Percentiles rank a stretch among this genome's conserved stretches.
phyloP scores from a whole-genome alignment of 371 early-diverging fungal genomes.

The Dichotomocladium elegans region DNA sequence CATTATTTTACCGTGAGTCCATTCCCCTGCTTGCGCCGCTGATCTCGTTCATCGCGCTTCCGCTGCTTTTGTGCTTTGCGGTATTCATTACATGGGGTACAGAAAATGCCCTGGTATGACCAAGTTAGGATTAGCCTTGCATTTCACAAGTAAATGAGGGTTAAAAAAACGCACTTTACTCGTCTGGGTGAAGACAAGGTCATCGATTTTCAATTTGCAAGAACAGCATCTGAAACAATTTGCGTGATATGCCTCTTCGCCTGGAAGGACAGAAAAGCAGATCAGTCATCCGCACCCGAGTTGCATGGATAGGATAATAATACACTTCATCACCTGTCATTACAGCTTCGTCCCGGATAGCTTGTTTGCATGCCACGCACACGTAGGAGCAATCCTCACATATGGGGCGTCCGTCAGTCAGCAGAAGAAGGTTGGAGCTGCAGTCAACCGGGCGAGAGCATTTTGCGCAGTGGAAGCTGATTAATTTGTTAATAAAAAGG shows the following conservation, averaged over 20 bases:
- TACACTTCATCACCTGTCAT: constrained; percentile 65
- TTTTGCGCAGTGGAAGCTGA: constrained; percentile 76
- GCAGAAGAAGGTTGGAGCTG: constrained; percentile 69
- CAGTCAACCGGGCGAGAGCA: constrained; percentile 69
- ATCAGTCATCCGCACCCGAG: too few relatives aligned
- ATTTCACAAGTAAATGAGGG: too few relatives aligned
- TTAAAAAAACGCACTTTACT: constrained; percentile 47
- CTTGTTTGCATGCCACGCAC: constrained; percentile 73
- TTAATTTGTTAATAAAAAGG: too few relatives aligned
- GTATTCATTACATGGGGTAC: constrained; percentile 42
- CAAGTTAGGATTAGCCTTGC: too few relatives aligned
- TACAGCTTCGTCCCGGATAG: constrained; percentile 84
- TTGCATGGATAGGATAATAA: too few relatives aligned
- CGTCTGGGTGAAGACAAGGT: constrained; percentile 79
- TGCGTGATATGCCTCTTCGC: constrained; percentile 84
- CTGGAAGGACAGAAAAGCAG: constrained; percentile 28
- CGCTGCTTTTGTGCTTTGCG: constrained; percentile 29
- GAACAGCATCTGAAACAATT: constrained; percentile 78
- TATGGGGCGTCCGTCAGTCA: constrained; percentile 78
- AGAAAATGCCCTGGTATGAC: constrained; percentile 47
- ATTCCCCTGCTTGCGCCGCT: constrained; percentile 9
- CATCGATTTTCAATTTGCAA: constrained; percentile 69
- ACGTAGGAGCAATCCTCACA: constrained; percentile 84
- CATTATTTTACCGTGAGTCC: not conserved
- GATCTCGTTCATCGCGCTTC: constrained; percentile 33